phyloP scores from a whole-genome alignment of 495 filamentous ascomycete genomes.

The Neurospora terricola region DNA sequence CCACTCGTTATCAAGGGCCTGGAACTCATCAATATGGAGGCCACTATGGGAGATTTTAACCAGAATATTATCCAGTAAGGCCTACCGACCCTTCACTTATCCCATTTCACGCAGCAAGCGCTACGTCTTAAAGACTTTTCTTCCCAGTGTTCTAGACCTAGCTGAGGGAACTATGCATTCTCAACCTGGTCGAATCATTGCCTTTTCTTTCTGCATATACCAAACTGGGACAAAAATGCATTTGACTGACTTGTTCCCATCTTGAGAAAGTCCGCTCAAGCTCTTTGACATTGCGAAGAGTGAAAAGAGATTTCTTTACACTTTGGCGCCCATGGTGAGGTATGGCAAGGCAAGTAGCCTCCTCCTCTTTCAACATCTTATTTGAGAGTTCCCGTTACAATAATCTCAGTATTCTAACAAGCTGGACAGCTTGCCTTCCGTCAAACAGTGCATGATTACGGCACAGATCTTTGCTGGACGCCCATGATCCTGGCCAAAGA shows the following conservation, averaged over 20 bases:
- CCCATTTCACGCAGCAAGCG: constrained; percentile 1
- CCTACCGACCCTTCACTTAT: neutral
- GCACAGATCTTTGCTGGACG: constrained; percentile 55
- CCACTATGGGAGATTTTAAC: neutral
- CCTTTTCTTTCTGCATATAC: neutral
- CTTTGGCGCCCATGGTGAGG: constrained; percentile 61
- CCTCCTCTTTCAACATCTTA: neutral
- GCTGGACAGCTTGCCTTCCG: constrained; percentile 47
- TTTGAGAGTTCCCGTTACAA: neutral
- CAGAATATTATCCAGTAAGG: constrained; percentile 20
- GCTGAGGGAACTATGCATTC: neutral
- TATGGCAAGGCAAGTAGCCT: constrained; percentile 41
- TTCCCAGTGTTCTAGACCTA: neutral
- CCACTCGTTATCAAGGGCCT: neutral
- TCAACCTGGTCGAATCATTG: neutral
- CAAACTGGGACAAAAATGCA: neutral
- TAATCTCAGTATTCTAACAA: neutral
- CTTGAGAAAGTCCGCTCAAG: constrained; percentile 39
- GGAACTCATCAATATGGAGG: neutral
- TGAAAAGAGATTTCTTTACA: constrained; percentile 41
- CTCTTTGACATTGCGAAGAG: constrained; percentile 46
- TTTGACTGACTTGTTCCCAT: constrained; percentile 7
- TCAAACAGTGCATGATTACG: constrained; percentile 47
- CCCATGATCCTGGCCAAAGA: constrained; percentile 67
- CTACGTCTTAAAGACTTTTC: neutral